Percentiles rank a stretch among this genome's conserved stretches.
phyloP scores from a whole-genome alignment of 176 grass and related monocot genomes.

The Zoysia pacifica region DNA sequence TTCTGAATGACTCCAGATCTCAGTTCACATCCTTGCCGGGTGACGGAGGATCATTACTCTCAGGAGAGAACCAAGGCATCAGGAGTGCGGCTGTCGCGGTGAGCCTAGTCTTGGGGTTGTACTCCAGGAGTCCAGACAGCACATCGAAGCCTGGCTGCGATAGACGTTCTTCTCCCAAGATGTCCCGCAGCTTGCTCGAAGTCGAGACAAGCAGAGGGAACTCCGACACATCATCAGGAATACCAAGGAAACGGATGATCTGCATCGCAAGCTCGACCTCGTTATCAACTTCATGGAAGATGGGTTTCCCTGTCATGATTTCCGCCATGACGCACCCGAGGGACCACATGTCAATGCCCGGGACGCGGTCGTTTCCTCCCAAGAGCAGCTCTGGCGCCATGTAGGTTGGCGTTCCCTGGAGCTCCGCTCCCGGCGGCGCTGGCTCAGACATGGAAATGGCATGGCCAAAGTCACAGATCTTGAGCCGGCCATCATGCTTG shows the following conservation, averaged over 20 bases:
- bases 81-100: neutral
- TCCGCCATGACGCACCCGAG: slow-evolving; percentile 19
- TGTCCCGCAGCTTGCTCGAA: slow-evolving; percentile 5
- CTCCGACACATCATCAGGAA: neutral
- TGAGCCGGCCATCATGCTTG: neutral
- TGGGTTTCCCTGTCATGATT: neutral
- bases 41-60: neutral
- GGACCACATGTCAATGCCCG: slow-evolving; percentile 1
- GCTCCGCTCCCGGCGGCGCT: neutral
- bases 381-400: neutral
- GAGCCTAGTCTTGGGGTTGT: neutral
- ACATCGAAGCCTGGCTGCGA: neutral
- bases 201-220: neutral
- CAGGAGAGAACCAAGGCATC: neutral
- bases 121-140: slow-evolving; percentile 4
- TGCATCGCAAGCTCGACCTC: neutral
- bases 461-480: neutral
- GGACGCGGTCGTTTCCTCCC: neutral
- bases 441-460: neutral
- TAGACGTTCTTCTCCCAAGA: neutral
- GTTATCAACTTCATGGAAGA: neutral
- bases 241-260: neutral
- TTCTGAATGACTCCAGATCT: no score
- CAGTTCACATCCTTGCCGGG: neutral
- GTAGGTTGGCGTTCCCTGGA: neutral